These are phyloP conservation scores for Zanthoxylum bungeanum DNA, from an alignment of 345 rosid genomes.

Conservation along the genomic window DNA sequence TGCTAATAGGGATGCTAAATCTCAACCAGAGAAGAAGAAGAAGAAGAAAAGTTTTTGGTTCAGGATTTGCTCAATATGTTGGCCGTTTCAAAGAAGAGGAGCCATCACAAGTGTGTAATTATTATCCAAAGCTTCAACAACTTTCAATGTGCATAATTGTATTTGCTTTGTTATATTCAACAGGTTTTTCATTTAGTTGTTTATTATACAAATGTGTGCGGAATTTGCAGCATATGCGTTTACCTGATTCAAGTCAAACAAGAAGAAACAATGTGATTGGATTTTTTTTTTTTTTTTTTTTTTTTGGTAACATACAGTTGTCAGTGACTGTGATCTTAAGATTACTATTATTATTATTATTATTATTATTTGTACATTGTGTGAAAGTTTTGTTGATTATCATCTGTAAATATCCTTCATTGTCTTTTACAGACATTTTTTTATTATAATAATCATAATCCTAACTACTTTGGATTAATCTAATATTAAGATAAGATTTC, in stretches of 20 bases:
- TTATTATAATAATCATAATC: too few relatives aligned
- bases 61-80: slow-evolving; percentile 22
- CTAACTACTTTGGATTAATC: background rate
- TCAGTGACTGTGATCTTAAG: too few relatives aligned
- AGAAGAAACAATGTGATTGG: too few relatives aligned
- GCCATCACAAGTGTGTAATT: slow-evolving; percentile 5
- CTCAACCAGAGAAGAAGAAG: slow-evolving; percentile 21
- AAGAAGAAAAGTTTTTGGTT: slow-evolving; percentile 36
- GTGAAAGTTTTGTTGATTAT: too few relatives aligned
- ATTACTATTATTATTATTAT: too few relatives aligned
- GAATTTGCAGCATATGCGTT: too few relatives aligned
- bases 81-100: slow-evolving; percentile 12
- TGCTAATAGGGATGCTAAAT: slow-evolving; percentile 21
- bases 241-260: too few relatives aligned
- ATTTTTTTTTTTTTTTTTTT: too few relatives aligned
- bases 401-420: too few relatives aligned
- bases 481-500: background rate
- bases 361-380: too few relatives aligned
- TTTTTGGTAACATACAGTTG: too few relatives aligned
- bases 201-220: background rate
- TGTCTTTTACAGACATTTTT: too few relatives aligned
- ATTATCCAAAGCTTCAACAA: background rate
- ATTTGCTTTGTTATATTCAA: slow-evolving; percentile 8
- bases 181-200: background rate
- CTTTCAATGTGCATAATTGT: slow-evolving; percentile 5